Evolutionary conservation across 2,329 filamentous ascomycete species (phyloP).

Genomic region (Colletotrichum tropicicola): DNA sequence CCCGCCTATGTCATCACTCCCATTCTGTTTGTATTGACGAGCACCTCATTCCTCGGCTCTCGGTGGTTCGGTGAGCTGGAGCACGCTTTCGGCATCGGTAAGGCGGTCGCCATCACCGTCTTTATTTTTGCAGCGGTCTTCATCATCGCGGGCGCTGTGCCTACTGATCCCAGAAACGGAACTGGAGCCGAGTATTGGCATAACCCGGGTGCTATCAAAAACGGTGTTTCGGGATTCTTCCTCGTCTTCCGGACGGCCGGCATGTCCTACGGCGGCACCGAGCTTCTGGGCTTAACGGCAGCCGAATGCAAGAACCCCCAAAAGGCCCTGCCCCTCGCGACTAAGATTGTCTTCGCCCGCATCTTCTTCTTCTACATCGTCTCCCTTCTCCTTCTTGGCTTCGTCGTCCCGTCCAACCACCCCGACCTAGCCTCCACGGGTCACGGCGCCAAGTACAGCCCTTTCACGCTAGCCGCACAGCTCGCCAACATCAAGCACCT

Average conservation of each 20-base stretch:
- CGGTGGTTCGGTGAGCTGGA: slow-evolving; percentile 57
- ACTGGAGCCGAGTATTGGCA: slow-evolving; percentile 56
- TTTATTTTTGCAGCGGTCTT: slow-evolving; percentile 67
- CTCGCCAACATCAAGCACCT: slow-evolving; percentile 38
- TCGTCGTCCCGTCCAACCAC: slow-evolving; percentile 58
- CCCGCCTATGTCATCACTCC: slow-evolving; percentile 45
- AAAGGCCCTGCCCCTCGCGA: slow-evolving; percentile 79
- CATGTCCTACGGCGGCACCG: slow-evolving; percentile 55
- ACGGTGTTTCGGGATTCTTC: slow-evolving; percentile 51
- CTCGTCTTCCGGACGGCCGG: slow-evolving; percentile 54
- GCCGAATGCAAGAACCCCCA: slow-evolving; percentile 53
- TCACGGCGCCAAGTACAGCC: slow-evolving; percentile 34
- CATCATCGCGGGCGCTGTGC: slow-evolving; percentile 58
- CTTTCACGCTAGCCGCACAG: slow-evolving; percentile 39
- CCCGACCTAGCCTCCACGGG: slow-evolving; percentile 42
- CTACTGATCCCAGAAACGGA: slow-evolving; percentile 42
- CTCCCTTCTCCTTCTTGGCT: slow-evolving; percentile 59
- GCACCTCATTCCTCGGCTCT: slow-evolving; percentile 57
- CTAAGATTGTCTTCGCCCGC: slow-evolving; percentile 78
- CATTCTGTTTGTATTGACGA: slow-evolving; percentile 47
- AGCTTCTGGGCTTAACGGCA: slow-evolving; percentile 54
- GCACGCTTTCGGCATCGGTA: slow-evolving; percentile 60
- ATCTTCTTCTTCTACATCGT: slow-evolving; percentile 65
- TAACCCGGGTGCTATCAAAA: slow-evolving; percentile 52
- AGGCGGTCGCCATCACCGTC: slow-evolving; percentile 59